Base-by-base conservation (phyloP, 2,329 filamentous ascomycete genomes). In the Stemphylium lycopersici region DNA sequence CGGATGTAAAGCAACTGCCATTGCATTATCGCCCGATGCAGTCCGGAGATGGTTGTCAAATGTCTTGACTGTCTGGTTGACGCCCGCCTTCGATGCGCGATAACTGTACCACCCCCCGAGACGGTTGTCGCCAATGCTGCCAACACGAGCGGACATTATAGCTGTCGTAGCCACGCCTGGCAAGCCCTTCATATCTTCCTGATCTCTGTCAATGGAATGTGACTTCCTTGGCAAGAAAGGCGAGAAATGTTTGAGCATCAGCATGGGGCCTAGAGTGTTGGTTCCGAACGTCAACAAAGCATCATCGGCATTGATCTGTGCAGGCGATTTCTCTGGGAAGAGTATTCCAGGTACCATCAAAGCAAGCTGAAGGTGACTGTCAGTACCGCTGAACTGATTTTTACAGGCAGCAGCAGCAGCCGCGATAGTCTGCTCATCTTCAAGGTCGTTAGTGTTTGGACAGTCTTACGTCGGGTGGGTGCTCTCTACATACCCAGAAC, bases 31-130 rank as follows among this genome's bases (percentile, higher is more conserved):
- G 0, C 81, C 85, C 54, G 83, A 81, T 37, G 81, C 79, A 3
- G 81, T 78, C 32, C 75, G 74, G 29, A 95, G 75, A 67, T 87
- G 83, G 24, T 89, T 80, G 70, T 95, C 90, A 57, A 91, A 86
- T 6, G 84, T 88, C 75, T 87, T 90, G 6, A 85, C 84, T 11
- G 91, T 53, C 67, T 87, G 87, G 60, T 87, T 91, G 3, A 93
- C 85, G 2, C 82, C 90, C 0, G 90, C 85, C 74, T 95, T 96
- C 48, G 84, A 88, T 6, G 88, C 84, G 12, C 91, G 86, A 73
- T 95, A 95, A 51, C 83, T 86, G 73, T 91, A 96, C 91, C 90
- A 95, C 0, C 91, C 91, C 2, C 90, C 91, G 0, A 87, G 79
- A 2, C 76, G 70, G 67, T 96, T 93, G 65, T 93, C 90, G 0